Evolutionary conservation across 2,329 filamentous ascomycete genomes (phyloP), one percentile per base, ranked within the genome.

Genomic region (Trichoderma hamatum): DNA sequence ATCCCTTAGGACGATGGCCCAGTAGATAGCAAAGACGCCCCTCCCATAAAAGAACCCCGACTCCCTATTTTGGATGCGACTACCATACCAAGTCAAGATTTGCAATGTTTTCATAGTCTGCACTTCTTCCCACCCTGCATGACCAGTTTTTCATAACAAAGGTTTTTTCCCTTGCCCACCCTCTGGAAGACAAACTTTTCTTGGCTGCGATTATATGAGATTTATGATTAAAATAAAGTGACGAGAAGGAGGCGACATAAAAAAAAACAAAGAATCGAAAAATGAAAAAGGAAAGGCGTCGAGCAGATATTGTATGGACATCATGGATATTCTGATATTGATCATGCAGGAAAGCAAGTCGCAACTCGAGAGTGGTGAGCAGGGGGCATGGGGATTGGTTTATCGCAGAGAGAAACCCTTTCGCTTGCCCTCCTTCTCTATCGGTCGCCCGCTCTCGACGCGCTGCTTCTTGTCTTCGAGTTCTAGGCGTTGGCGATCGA

Each of bases 341-440:
- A 82, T 85, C 83, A 82, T 85, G 79, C 81, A 78, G 73, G 54
- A 75, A 73, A 71, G 73, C 71, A 72, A 73, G 71, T 56, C 55
- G 69, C 69, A 52, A 69, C 71, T 70, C 69, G 54, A 46, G 59
- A 54, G 66, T 21, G 71, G 69, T 64, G 69, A 70, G 62, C 69
- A 69, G 36, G 39, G 54, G 34, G n/a, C 54, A 46, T 55, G 72
- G 69, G 58, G 70, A 70, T 71, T 72, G 72, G 71, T 74, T 89
- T 95, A 97, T 83, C 96, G 94, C 80, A 99, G 92, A 74, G 96
- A 99, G 88, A 99, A 99, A 71, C 95, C 95, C 92, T 98, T 98
- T 84, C 94, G 92, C 91, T 97, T 97, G 84, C 91, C 91, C 86
- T 98, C 95, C 85, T 98, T 94, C 85, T 98, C 96, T 84, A 98